Base-by-base conservation (phyloP, 2,329 filamentous ascomycete genomes). In the Hypoxylon rubiginosum region DNA sequence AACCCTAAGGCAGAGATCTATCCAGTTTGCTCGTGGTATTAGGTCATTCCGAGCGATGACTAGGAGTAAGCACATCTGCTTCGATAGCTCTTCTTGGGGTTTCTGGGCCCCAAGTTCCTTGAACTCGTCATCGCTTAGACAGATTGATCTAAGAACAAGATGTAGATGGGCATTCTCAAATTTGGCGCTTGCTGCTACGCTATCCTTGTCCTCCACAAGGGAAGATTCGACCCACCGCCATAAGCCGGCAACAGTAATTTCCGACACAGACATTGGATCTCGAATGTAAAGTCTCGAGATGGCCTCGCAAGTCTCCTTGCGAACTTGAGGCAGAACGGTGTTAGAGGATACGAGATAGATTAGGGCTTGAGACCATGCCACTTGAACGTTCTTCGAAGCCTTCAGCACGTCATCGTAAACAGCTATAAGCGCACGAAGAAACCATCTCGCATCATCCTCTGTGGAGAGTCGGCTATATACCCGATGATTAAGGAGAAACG, bases 1-100 rank as follows among this genome's bases (percentile, higher is more conserved):
- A 70, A 92, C 90, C 65, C 89, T 89, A 59, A 98, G 84, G 74
- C 93, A 97, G 2, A 94, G 81, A 45, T 96, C 91, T 74, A 99
- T 98, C 97, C 97, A 99, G 66, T 88, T 92, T 19, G 90, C 85
- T 64, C 88, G 87, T 0, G 93, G 91, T 63, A 98, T 86, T 36
- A 99, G 81, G 64, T 94, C 90, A 19, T 89, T 85, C 24, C 93
- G 91, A 60, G 92, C 91, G 26, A 99, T 83, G 17, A 97, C 89
- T 17, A 97, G 82, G 3, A 97, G 81, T 5, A 88, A 87, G 69
- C 94, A 88, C 72, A 97, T 89, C 76, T 97, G 93, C 24, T 82
- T 79, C 71, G 92, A 88, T 8, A 94, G 76, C 13, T 82, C 73
- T 21, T 84, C 79, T 58, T 81, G 76, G 39, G 84, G 78, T n/a